These are phyloP conservation scores for Pestalotiopsis sp. DNA, from an alignment of 2,329 filamentous ascomycete species.

Conservation along the genomic window DNA sequence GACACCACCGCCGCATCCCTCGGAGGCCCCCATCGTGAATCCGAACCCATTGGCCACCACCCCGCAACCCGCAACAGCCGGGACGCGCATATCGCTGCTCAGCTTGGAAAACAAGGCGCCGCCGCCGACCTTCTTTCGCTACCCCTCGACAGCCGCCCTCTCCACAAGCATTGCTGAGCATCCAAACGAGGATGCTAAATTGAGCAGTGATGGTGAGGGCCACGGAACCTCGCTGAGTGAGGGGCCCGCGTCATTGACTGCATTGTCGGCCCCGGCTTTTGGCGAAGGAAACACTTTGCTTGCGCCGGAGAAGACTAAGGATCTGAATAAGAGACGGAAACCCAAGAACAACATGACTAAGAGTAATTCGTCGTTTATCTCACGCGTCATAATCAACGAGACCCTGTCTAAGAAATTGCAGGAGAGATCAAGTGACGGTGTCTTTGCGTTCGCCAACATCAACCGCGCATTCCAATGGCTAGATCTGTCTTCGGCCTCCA, in stretches of 20 bases:
- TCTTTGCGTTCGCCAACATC: conserved; percentile 93
- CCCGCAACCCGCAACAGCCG: conserved; percentile 79
- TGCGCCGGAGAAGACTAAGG: conserved; percentile 64
- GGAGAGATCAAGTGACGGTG: conserved; percentile 76
- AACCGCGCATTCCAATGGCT: conserved; percentile 97
- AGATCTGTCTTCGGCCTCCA: conserved; percentile 76
- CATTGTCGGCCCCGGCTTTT: conserved; percentile 66
- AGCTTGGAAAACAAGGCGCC: conserved; percentile 65
- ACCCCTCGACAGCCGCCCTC: conserved; percentile 53
- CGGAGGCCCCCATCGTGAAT: conserved; percentile 83
- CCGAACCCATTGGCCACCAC: conserved; percentile 89
- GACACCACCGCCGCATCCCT: conserved; percentile 92
- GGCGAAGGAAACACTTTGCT: conserved; percentile 84
- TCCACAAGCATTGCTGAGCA: conserved; percentile 62
- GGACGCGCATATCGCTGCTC: conserved; percentile 82
- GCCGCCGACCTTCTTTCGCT: conserved; percentile 57
- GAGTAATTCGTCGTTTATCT: conserved; percentile 98
- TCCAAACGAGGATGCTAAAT: conserved; percentile 63
- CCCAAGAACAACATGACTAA: conserved; percentile 99
- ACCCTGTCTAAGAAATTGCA: conserved; percentile 74
- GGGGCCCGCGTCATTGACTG: conserved; percentile 42
- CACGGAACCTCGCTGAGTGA: conserved; percentile 57
- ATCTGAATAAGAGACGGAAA: conserved; percentile 81
- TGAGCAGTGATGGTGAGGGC: conserved; percentile 59
- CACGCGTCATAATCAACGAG: conserved; percentile 92